Evolutionary conservation across 1,139 yeast genomes (phyloP).

Genomic region (Magnusiomyces magnusii): DNA sequence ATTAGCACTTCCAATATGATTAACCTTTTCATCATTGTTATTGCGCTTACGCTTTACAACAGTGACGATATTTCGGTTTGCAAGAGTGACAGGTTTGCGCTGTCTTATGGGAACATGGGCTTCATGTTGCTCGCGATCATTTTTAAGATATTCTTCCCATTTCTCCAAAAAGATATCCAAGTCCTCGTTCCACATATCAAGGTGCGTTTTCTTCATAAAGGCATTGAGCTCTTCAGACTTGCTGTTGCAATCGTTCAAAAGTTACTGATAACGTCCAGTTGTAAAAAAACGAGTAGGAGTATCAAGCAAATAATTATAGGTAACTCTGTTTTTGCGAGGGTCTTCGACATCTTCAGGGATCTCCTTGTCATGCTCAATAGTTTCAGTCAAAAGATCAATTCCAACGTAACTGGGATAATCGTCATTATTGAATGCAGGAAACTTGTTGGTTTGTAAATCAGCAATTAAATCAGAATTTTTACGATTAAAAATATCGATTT

Average conservation of each 20-base stretch:
- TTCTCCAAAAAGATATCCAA: constrained; percentile 60
- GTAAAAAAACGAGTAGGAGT: constrained; percentile 96
- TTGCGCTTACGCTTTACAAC: constrained; percentile 13
- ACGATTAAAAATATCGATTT: constrained; percentile 64
- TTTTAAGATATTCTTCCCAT: constrained; percentile 58
- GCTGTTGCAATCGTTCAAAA: constrained; percentile 61
- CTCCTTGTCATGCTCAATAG: constrained; percentile 32
- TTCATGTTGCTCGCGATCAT: constrained; percentile 42
- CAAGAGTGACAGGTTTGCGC: constrained; percentile 16
- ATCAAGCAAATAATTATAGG: constrained; percentile 46
- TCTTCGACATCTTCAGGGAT: constrained; percentile 29
- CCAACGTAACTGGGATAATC: constrained; percentile 49
- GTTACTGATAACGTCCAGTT: constrained; percentile 73
- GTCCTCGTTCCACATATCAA: constrained; percentile 83
- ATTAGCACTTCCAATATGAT: too few relatives aligned
- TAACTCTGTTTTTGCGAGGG: constrained; percentile 35
- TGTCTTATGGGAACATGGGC: constrained; percentile 20
- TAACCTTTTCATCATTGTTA: too few relatives aligned
- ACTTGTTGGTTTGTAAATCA: constrained; percentile 54
- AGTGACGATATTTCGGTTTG: constrained; percentile 10
- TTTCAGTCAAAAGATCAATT: constrained; percentile 33
- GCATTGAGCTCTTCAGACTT: constrained; percentile 66
- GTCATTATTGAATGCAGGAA: constrained; percentile 66
- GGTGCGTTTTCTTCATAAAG: constrained; percentile 64
- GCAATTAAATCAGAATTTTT: constrained; percentile 57